phyloP scores from a whole-genome alignment of 495 filamentous ascomycete species.

The Penicillium manginii region DNA sequence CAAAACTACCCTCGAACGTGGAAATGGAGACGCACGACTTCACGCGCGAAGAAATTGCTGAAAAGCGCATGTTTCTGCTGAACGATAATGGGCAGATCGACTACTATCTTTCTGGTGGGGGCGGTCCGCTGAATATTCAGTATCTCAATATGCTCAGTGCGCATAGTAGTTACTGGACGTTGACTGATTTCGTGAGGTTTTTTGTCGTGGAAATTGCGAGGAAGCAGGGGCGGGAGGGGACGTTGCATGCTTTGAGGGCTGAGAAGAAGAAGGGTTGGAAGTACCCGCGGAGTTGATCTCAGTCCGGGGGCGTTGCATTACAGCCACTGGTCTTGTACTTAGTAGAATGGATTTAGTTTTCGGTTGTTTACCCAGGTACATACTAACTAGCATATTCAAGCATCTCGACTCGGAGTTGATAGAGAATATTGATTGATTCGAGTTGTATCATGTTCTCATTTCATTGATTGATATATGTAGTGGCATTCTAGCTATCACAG shows the following conservation, averaged over 20 bases:
- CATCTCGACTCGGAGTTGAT: background rate
- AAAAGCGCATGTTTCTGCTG: slow-evolving; percentile 81
- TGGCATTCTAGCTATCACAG: slow-evolving; percentile 14
- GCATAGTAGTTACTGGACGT: slow-evolving; percentile 93
- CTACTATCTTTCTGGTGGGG: slow-evolving; percentile 77
- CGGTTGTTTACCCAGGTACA: too few species aligned
- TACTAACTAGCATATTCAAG: background rate
- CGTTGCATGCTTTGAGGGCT: slow-evolving; percentile 70
- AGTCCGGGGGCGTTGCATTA: background rate
- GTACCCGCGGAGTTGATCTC: slow-evolving; percentile 34
- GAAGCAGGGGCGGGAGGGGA: slow-evolving; percentile 67
- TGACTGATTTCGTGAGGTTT: slow-evolving; percentile 82
- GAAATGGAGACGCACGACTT: slow-evolving; percentile 97
- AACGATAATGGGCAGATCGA: slow-evolving; percentile 98
- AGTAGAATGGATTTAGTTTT: too few species aligned
- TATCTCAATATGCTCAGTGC: slow-evolving; percentile 97
- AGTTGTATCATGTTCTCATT: slow-evolving; percentile 13
- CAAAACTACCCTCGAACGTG: slow-evolving; percentile 83
- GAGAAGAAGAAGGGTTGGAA: slow-evolving; percentile 67
- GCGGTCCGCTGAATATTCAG: slow-evolving; percentile 86
- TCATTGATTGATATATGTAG: slow-evolving; percentile 17
- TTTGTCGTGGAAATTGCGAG: slow-evolving; percentile 86
- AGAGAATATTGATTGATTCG: background rate
- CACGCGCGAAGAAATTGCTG: slow-evolving; percentile 86
- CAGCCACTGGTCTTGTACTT: too few species aligned